Evolutionary conservation across 305 asterid species (phyloP), one percentile per base, ranked within the genome.

Genomic region (Monarda citriodora): DNA sequence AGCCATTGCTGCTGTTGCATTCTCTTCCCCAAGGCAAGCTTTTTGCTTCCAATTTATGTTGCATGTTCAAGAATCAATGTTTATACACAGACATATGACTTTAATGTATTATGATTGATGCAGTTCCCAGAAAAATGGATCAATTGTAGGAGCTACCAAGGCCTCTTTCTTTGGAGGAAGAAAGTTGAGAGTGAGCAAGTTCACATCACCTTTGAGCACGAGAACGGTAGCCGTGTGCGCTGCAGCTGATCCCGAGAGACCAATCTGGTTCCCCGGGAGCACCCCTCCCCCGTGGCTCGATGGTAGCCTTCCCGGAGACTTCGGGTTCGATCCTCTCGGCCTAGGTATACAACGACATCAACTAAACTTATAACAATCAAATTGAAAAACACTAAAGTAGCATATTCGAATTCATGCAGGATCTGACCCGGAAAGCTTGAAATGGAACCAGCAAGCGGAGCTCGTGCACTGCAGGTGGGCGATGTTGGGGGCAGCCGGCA

Each of bases 271-370:
- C 84, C 99, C 99, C 0, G 97, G 99, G 34, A 89, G 95, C 80
- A 76, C 85, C 67, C 96, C 99, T 63, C 99, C 99, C 38, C 79
- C 86, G 17, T 89, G 99, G 99, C 97, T 93, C 15, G 99, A 93
- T 58, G 97, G 97, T 81, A 93, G 97, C 85, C 97, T 93, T 50
- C 99, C 99, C 0, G 97, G 96, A 68, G 99, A 93, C 79, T 93
- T 87, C 13, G 99, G 97, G 41, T 93, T 93, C 15, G 99, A 93
- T 59, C 99, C 99, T 63, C 91, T 93, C n/a, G 97, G 97, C 63
- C 86, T 87, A 63, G 78, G 98, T 93, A 80, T 34, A 34, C 2
- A 34, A 34, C 55, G 69, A 51, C 18, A 10, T 34, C 38, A 34
- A 34, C 9, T 51, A 46, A 58, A n/a, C 46, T 17, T 18, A 44